These are phyloP conservation scores for Zasmidium citrigriseum DNA, from an alignment of 2,329 filamentous ascomycete species.

Conservation along the genomic window DNA sequence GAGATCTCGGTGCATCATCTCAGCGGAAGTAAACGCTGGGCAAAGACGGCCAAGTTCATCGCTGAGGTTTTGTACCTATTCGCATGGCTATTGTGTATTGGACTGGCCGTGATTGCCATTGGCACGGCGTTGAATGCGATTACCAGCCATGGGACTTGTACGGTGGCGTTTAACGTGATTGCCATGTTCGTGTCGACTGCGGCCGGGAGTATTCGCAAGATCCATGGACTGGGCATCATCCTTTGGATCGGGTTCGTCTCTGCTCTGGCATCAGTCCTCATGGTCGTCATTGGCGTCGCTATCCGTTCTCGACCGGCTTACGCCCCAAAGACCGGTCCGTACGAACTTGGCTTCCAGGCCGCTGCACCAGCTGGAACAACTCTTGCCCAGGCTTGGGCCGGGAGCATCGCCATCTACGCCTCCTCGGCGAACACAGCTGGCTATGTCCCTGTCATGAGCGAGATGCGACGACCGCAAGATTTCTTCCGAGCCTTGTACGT, in stretches of 20 bases:
- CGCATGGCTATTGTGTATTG: conserved; percentile 16
- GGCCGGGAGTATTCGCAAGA: conserved; percentile 16
- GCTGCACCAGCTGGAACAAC: conserved; percentile 9
- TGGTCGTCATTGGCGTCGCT: conserved; percentile 37
- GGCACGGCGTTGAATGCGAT: conserved; percentile 15
- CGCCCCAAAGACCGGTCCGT: conserved; percentile 13
- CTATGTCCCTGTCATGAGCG: conserved; percentile 39
- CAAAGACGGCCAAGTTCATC: conserved; percentile 4
- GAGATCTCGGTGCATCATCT: conserved; percentile 15
- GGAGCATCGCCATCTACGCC: conserved; percentile 30
- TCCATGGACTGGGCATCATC: conserved; percentile 14
- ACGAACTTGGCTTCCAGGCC: conserved; percentile 8
- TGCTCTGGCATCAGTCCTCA: conserved; percentile 46
- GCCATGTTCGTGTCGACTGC: conserved; percentile 10
- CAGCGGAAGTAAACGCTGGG: conserved; percentile 1
- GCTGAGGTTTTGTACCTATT: conserved; percentile 12
- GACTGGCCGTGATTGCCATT: conserved; percentile 13
- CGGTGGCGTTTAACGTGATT: conserved; percentile 14
- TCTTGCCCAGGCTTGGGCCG: conserved; percentile 15
- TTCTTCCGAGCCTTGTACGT: conserved; percentile 36
- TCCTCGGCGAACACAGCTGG: conserved; percentile 39
- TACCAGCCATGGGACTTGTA: conserved; percentile 16
- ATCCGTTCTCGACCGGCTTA: conserved; percentile 11
- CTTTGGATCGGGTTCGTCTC: conserved; percentile 51
- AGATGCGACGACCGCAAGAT: conserved; percentile 38